A percentile compares a stretch with the other conserved stretches of the same genome.
Conservation (phyloP, 1,284 basidiomycete species). For the Ustilago hordei region DNA sequence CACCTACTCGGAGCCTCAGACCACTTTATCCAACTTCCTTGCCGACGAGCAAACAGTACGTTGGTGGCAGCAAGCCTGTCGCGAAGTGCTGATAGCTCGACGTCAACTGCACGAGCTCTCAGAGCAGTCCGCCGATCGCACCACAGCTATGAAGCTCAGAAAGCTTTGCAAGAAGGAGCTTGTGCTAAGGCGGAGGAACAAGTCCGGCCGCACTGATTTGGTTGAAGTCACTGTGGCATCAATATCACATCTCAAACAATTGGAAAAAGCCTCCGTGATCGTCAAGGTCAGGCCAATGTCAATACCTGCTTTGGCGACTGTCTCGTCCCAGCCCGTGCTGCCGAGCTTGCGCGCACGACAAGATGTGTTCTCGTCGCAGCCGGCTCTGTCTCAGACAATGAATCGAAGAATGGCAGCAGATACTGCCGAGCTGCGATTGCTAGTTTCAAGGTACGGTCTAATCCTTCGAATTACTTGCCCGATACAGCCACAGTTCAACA, state of each 20-base stretch:
- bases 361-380: neutral
- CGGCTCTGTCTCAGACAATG: neutral
- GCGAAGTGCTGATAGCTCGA: neutral
- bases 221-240: constrained; percentile 11
- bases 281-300: constrained; percentile 3
- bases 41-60: constrained; percentile 11
- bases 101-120: neutral
- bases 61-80: constrained; percentile 23
- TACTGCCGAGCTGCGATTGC: constrained; percentile 14
- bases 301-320: constrained; percentile 4
- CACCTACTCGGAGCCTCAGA: neutral
- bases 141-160: neutral
- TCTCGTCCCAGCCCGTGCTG: constrained; percentile 1
- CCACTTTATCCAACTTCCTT: constrained; percentile 13
- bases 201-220: neutral
- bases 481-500: neutral
- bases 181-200: constrained; percentile 3
- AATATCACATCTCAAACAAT: neutral
- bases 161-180: constrained; percentile 6
- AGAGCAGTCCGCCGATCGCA: too few relatives aligned
- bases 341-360: neutral
- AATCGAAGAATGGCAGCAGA: neutral
- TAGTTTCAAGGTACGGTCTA: constrained; percentile 34
- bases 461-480: constrained; percentile 12
- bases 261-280: constrained; percentile 8